Base-by-base conservation (phyloP, 1,139 yeast genomes). In the Candida gigantensis region DNA sequence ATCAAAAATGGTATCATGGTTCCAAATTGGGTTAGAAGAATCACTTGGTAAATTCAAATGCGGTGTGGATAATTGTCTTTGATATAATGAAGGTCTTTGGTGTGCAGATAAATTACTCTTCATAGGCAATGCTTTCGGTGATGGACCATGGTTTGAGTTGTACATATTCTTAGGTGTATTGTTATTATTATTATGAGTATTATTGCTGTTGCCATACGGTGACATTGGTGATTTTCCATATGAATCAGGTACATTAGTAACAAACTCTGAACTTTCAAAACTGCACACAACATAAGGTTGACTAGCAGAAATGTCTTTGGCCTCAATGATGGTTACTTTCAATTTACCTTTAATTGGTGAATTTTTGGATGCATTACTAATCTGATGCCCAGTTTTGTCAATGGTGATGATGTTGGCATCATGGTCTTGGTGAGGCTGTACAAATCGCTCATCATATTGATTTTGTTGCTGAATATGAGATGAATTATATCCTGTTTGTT, bases 231-330 rank as follows among this genome's bases (percentile, higher is more conserved):
- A 56, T 41, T 68, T 74, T 24, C 75, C 80, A 47, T 72, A 72
- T 20, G 83, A 74, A 44, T 79, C 84, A 3, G 94, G 89, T 11
- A 92, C 90, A 45, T 81, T 80, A 18, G 95, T 81, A 43, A 90
- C 89, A 49, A 83, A 86, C 63, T 90, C 97, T 1, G 95, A 84
- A 44, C 94, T 84, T 57, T 89, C 96, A 64, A 86, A 90, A 2
- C 96, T 86, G 59, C 96, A 87, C 23, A 90, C 96, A 16, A 87
- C 96, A 58, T 90, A 90, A 3, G 96, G 96, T 50, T 79, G 83
- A 6, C 88, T 74, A 30, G 61, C 62, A 46, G 74, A 66, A 23
- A 53, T 41, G 47, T 79, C 82, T 41, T 73, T 75, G 3, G 96
- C 97, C 57, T 87, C 92, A 27, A 84, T 68, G 47, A 92, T 88